Evolutionary conservation across 306 rosid species (phyloP).

Genomic region (Sesbania bispinosa): DNA sequence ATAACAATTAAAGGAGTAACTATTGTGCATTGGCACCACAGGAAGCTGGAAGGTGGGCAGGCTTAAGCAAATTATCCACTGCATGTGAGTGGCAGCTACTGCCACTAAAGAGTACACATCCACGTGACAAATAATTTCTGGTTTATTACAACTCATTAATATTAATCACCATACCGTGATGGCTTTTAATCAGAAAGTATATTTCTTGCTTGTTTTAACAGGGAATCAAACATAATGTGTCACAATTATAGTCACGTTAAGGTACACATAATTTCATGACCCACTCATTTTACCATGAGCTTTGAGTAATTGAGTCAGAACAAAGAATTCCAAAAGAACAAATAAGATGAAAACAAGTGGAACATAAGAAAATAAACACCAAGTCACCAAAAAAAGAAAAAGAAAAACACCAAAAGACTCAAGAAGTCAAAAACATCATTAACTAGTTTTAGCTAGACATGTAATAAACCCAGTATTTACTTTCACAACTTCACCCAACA

Average conservation of each 20-base stretch:
- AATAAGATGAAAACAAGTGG: background rate
- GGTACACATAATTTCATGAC: background rate
- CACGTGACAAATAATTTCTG: background rate
- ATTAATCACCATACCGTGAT: background rate
- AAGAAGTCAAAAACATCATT: background rate
- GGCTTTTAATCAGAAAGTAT: background rate
- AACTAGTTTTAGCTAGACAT: background rate
- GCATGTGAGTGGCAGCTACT: background rate
- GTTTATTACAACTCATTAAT: background rate
- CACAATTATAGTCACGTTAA: background rate
- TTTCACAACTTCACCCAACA: no score
- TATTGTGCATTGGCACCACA: background rate
- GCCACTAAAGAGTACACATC: constrained; percentile 8
- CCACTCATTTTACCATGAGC: no score
- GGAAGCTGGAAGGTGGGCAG: background rate
- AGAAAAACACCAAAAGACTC: background rate
- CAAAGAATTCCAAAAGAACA: background rate
- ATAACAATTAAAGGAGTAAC: background rate
- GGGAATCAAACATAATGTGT: background rate
- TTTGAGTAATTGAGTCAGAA: background rate
- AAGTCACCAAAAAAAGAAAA: no score
- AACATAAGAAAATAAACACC: background rate
- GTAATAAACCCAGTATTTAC: background rate
- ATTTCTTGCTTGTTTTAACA: background rate
- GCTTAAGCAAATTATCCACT: background rate